Evolutionary conservation across 202 grass and related monocot species (phyloP), one percentile per base, ranked within the genome.

Genomic region (Setaria viridis): DNA sequence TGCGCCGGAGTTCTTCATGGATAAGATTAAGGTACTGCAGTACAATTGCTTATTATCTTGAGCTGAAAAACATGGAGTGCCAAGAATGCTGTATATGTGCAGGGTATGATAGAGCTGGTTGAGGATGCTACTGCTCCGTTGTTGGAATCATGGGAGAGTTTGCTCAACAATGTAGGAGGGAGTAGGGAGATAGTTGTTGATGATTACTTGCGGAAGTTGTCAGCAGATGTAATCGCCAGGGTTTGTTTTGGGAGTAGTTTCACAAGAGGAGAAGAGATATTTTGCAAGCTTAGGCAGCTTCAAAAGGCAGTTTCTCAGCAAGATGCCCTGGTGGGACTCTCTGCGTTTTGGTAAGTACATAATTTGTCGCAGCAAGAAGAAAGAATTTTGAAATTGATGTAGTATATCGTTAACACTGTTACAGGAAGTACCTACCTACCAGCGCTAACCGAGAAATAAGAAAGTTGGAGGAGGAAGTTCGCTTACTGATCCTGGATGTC

Each of bases 231-330:
- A 0, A 92, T 97, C 53, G 66, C 94, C 6, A 86, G 81, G 72
- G 84, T 84, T 75, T 92, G 82, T 86, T 97, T 94, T 13, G 88
- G 92, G 21, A 88, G 87, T 54, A 92, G 90, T 68, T 94, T 91
- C 10, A 54, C 62, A 25, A 88, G 53, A 82, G 94, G 90, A 7
- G 86, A 91, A 45, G 86, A 92, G 50, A 89, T 97, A 60, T 97
- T 97, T 45, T 45, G 72, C 47, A 97, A 81, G 70, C 63, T 97
- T 43, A 78, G 88, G 72, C 54, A 65, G 13, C 90, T 97, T 64
- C 87, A 90, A 15, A 90, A 32, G 32, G 83, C 33, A 32, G 48
- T 87, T 3, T 51, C 92, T 56, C 88, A 85, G 21, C 79, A 82
- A 17, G 84, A 90, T 81, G 20, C 57, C 0, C 39, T 79, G n/a